phyloP scores from a whole-genome alignment of 345 rosid species.

The Pistacia vera region DNA sequence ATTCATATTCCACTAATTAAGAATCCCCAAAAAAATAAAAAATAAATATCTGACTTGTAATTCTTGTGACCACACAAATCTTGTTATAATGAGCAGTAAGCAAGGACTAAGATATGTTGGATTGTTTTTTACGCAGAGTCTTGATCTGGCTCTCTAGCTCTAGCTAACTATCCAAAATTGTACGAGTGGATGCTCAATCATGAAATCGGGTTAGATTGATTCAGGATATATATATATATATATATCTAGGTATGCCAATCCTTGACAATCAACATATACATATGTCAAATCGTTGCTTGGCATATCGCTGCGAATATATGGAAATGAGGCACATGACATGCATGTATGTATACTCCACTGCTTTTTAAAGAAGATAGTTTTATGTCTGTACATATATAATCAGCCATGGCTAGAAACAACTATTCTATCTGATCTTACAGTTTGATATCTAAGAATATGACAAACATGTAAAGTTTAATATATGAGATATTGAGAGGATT shows the following conservation, averaged over 20 bases:
- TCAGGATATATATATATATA: background rate
- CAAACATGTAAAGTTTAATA: background rate
- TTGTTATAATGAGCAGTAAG: background rate
- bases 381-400: background rate
- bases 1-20: background rate
- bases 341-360: background rate
- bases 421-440: background rate
- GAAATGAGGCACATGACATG: background rate
- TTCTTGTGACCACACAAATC: constrained; percentile 14
- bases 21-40: background rate
- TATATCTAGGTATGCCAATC: background rate
- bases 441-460: background rate
- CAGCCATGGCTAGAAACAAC: background rate
- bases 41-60: background rate
- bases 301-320: background rate
- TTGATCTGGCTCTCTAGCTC: background rate
- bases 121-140: background rate
- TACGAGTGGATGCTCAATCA: background rate
- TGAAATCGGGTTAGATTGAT: background rate
- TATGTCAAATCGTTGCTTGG: constrained; percentile 14
- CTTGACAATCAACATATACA: background rate
- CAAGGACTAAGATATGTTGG: background rate
- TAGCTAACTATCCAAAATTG: background rate
- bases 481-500: too few relatives aligned
- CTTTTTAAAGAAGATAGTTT: background rate